phyloP scores from a whole-genome alignment of 495 filamentous ascomycete genomes.

The Penicillium bovifimosum region DNA sequence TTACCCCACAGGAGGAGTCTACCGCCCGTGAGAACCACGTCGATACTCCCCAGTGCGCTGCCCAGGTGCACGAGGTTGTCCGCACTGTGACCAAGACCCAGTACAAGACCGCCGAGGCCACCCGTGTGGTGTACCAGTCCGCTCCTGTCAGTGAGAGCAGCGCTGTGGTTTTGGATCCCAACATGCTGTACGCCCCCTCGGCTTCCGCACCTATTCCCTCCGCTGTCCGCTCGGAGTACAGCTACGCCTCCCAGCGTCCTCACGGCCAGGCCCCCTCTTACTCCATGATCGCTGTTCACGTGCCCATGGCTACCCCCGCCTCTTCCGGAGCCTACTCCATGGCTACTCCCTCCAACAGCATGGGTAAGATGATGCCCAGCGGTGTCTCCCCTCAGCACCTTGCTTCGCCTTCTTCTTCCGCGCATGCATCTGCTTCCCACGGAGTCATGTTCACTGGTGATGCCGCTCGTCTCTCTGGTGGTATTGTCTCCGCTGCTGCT shows the following conservation, averaged over 20 bases:
- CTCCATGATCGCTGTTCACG: constrained; percentile 31
- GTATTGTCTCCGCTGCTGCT: constrained; percentile 23
- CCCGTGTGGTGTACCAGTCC: constrained; percentile 5
- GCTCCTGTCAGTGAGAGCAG: constrained; percentile 4
- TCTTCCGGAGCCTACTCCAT: constrained; percentile 6
- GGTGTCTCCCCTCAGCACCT: not conserved
- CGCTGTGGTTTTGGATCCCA: constrained; percentile 9
- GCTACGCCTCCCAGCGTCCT: constrained; percentile 10
- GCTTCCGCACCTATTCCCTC: constrained; percentile 8
- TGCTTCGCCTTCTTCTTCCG: not conserved
- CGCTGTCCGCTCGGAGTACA: not conserved
- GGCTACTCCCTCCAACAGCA: constrained; percentile 8
- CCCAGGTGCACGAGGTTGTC: constrained; percentile 24
- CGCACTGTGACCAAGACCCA: constrained; percentile 30
- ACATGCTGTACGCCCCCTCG: not conserved
- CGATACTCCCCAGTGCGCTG: constrained; percentile 6
- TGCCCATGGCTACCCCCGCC: constrained; percentile 19
- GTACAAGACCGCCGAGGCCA: constrained; percentile 17
- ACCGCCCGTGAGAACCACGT: constrained; percentile 1
- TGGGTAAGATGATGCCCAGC: constrained; percentile 7
- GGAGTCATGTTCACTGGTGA: constrained; percentile 26
- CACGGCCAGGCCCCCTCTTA: constrained; percentile 11
- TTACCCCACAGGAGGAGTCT: not conserved
- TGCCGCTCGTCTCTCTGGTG: constrained; percentile 24
- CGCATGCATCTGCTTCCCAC: constrained; percentile 12